These are phyloP conservation scores for Penicillium canariense DNA, from an alignment of 495 filamentous ascomycete genomes.

Conservation along the genomic window DNA sequence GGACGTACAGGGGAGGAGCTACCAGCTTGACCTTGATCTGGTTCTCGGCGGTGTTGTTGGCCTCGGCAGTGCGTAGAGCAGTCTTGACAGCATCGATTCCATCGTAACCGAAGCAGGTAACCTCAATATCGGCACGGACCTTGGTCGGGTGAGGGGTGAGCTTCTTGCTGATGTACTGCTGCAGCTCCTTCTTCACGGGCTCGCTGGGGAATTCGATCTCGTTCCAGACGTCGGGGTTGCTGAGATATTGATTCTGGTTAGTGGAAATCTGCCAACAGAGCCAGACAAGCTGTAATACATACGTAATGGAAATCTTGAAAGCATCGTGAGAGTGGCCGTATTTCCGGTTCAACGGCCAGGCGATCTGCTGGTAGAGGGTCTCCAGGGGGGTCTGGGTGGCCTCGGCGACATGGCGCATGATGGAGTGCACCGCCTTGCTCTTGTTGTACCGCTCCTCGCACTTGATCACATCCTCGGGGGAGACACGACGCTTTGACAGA, in stretches of 20 bases:
- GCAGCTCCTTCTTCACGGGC: constrained; percentile 80
- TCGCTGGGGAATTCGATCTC: constrained; percentile 85
- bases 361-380: constrained; percentile 87
- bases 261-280: not conserved
- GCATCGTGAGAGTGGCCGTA: constrained; percentile 96
- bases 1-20: constrained; percentile 89
- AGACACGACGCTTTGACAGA: constrained; percentile 95
- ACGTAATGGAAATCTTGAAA: constrained; percentile 99
- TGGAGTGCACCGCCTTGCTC: constrained; percentile 97
- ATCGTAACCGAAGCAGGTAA: constrained; percentile 97
- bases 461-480: constrained; percentile 94
- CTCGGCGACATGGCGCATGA: constrained; percentile 97
- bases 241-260: constrained; percentile 27
- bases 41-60: constrained; percentile 79
- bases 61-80: constrained; percentile 82
- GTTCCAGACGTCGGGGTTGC: constrained; percentile 94
- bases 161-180: constrained; percentile 91
- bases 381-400: constrained; percentile 93
- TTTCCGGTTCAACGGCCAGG: constrained; percentile 95
- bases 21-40: constrained; percentile 98
- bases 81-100: constrained; percentile 97
- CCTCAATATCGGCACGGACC: constrained; percentile 95
- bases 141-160: constrained; percentile 96
- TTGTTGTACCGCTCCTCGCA: constrained; percentile 99
- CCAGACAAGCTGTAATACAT: constrained; percentile 16